Evolutionary conservation across 2,329 filamentous ascomycete species (phyloP), one percentile per base, ranked within the genome.

Genomic region (Cercospora sp.): DNA sequence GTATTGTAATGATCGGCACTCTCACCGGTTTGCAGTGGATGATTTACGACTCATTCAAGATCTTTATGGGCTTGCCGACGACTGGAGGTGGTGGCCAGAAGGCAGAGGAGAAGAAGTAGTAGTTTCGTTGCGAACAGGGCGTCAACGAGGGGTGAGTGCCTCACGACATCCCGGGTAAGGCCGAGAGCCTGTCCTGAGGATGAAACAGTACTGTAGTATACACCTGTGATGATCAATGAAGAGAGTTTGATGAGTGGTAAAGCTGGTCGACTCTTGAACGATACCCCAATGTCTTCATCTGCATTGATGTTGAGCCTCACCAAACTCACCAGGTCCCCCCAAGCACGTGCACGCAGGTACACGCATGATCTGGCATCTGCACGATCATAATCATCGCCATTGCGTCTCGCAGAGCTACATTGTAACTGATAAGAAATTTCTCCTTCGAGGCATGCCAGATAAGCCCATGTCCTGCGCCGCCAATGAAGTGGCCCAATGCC

Each of bases 1-100:
- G 89, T 75, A 97, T 97, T 76, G 89, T 97, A 76, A 97, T 97
- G 93, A 92, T 96, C 72, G 91, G 90, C 30, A 85, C 82, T 0
- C 74, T 85, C 73, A 96, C 92, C 21, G 92, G 91, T 68, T 82
- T 97, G 70, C 93, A 97, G 83, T 97, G 77, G 77, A 79, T 95
- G 94, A 82, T 78, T 66, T 84, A 84, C 73, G 82, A 84, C 69
- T 83, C 81, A 1, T 85, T 84, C 78, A 85, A 85, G 79, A 82
- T 85, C 69, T 83, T 82, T 76, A 80, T 85, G 69, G 84, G 84
- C 51, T 81, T 96, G 63, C 92, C 92, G 2, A 95, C 92, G 3
- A 96, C 92, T 0, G 92, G 92, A 68, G 91, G 91, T 53, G 57
- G 66, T 53, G 61, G 61, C 10, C 43, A 66, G 49, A 61, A 68